phyloP scores from a whole-genome alignment of 2,329 filamentous ascomycete genomes.

The Coleophoma eucalyptorum region DNA sequence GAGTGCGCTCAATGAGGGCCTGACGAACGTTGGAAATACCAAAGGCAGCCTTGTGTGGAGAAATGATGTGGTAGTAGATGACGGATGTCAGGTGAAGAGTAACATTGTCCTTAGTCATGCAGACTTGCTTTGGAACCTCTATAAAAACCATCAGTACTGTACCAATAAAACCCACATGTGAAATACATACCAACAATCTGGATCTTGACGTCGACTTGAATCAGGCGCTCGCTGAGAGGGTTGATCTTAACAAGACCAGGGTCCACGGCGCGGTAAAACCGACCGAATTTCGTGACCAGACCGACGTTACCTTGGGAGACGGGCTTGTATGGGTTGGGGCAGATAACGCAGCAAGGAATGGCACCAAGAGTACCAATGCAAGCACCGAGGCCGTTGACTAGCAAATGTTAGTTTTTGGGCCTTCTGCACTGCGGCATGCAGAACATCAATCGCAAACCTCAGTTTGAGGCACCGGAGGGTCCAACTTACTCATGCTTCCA shows the following conservation, averaged over 20 bases:
- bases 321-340: constrained; percentile 93
- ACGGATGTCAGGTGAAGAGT: constrained; percentile 90
- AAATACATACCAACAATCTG: constrained; percentile 70
- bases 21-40: constrained; percentile 93
- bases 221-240: constrained; percentile 83
- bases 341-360: constrained; percentile 85
- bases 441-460: too few species aligned
- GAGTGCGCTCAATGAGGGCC: constrained; percentile 95
- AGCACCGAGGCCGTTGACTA: constrained; percentile 70
- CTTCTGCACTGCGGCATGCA: too few species aligned
- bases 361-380: constrained; percentile 77
- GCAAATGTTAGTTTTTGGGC: background rate
- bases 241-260: constrained; percentile 97
- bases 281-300: constrained; percentile 90
- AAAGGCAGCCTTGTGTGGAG: constrained; percentile 94
- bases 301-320: constrained; percentile 93
- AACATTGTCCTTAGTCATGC: constrained; percentile 99
- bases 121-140: constrained; percentile 92
- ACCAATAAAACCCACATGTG: background rate
- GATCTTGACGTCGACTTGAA: constrained; percentile 97
- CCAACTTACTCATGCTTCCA: constrained; percentile 69
- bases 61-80: constrained; percentile 97
- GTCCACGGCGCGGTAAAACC: constrained; percentile 93
- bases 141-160: constrained; percentile 6
- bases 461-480: background rate